Evolutionary conservation across 192 early-diverging fungal genomes (phyloP).

Genomic region (Cetraspora pellucida): DNA sequence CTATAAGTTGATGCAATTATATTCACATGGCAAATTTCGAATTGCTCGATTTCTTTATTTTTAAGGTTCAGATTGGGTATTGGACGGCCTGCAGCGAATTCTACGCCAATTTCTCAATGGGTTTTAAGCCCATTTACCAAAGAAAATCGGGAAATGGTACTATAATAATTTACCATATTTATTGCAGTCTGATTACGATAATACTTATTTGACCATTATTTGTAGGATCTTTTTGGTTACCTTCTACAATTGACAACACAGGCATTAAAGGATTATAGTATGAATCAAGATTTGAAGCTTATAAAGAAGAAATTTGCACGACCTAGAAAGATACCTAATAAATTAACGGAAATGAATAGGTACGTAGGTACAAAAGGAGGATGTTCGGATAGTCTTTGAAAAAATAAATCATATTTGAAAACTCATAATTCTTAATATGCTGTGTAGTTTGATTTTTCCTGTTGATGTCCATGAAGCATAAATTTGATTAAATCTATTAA

Average conservation of each 20-base stretch:
- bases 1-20: not conserved
- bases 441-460: conserved; percentile 41
- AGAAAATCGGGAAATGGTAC: conserved; percentile 60
- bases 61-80: conserved; percentile 58
- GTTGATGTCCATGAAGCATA: conserved; percentile 40
- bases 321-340: conserved; percentile 57
- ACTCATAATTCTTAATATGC: too few relatives aligned
- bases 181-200: not conserved
- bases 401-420: too few relatives aligned
- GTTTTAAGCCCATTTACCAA: conserved; percentile 51
- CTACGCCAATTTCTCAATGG: conserved; percentile 48
- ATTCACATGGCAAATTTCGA: not conserved
- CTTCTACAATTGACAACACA: conserved; percentile 54
- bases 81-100: conserved; percentile 48
- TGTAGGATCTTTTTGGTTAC: conserved; percentile 56
- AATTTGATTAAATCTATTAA: not conserved
- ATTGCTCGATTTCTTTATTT: not conserved
- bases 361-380: too few relatives aligned
- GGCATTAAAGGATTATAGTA: conserved; percentile 57
- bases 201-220: not conserved
- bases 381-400: too few relatives aligned
- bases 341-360: conserved; percentile 42
- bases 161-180: not conserved
- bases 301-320: conserved; percentile 61
- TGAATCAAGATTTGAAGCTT: conserved; percentile 53